Conservation (phyloP, 2,329 filamentous ascomycete species). For the Cladosporium sp. region DNA sequence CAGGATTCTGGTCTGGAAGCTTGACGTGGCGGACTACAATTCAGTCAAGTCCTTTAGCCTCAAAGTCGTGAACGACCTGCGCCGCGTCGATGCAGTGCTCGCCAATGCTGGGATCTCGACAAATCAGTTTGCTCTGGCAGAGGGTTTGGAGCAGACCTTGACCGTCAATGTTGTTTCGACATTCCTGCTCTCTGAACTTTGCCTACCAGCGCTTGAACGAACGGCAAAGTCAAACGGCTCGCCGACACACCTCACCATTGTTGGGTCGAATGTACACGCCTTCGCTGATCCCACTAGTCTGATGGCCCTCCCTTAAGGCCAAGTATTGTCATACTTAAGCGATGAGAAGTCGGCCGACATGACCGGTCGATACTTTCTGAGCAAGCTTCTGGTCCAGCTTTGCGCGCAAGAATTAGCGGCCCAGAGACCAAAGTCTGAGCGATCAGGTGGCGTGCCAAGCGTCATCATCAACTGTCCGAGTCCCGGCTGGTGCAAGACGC, state of each 20-base stretch:
- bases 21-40: slow-evolving; percentile 42
- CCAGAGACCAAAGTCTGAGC: background rate
- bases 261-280: slow-evolving; percentile 45
- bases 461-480: slow-evolving; percentile 52
- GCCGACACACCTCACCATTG: slow-evolving; percentile 36
- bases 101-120: slow-evolving; percentile 42
- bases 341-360: slow-evolving; percentile 22
- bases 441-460: slow-evolving; percentile 21
- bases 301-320: slow-evolving; percentile 38
- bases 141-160: slow-evolving; percentile 50
- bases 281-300: slow-evolving; percentile 49
- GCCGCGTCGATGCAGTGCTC: slow-evolving; percentile 29
- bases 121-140: slow-evolving; percentile 35
- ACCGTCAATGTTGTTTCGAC: slow-evolving; percentile 55
- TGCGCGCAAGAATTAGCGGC: slow-evolving; percentile 23
- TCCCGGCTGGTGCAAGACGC: slow-evolving; percentile 53
- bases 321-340: slow-evolving; percentile 19
- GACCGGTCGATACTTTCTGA: slow-evolving; percentile 24
- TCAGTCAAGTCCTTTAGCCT: slow-evolving; percentile 35
- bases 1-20: slow-evolving; percentile 42
- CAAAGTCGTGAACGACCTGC: slow-evolving; percentile 24
- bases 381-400: slow-evolving; percentile 27
- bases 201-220: slow-evolving; percentile 52
- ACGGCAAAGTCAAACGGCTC: slow-evolving; percentile 33
- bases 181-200: slow-evolving; percentile 48